Evolutionary conservation across 2,329 filamentous ascomycete species (phyloP), one percentile per base, ranked within the genome.

Genomic region (Trichocomaceae sp.): DNA sequence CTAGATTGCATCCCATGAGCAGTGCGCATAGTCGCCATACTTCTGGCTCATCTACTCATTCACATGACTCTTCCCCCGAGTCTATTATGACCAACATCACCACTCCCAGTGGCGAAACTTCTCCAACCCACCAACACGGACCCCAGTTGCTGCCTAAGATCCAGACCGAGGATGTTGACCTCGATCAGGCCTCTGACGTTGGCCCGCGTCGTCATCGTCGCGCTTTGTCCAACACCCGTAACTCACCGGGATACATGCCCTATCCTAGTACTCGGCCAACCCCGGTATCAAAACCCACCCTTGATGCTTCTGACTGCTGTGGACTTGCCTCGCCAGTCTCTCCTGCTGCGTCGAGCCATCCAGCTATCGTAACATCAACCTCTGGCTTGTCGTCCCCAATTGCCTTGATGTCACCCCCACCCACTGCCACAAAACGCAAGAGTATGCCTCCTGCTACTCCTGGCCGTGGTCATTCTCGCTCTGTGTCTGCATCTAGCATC

Each of bases 131-230:
- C 58, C 86, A 90, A 73, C 88, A 89, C 51, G 75, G 74, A 19
- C 88, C 89, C 50, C 77, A 89, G 48, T 77, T 95, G 57, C 79
- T 95, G 31, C 90, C 90, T 66, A 93, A 90, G 79, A 91, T 95
- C 74, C 83, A 90, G 58, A 83, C 83, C 41, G 90, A 93, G 73
- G 90, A 95, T 73, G 87, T 92, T 72, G 79, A 85, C 58, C 81
- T 90, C 58, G 83, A 85, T 61, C 81, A 81, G 41, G 75, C 76
- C 41, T 75, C 77, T 50, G 67, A 72, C 12, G 65, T 64, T 44
- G 69, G 69, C 39, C 75, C 79, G 46, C 83, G 86, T 71, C 80
- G 84, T 64, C 76, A 80, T 67, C 76, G 77, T 62, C 73, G 76
- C 63, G 75, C 77, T 58, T 60, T 72, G 65, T 80, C 71, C 69